Percentiles rank a stretch among this genome's conserved stretches.
These are phyloP conservation scores for Alternaria tenuissima DNA, from an alignment of 2,329 filamentous ascomycete genomes.

Conservation along the genomic window DNA sequence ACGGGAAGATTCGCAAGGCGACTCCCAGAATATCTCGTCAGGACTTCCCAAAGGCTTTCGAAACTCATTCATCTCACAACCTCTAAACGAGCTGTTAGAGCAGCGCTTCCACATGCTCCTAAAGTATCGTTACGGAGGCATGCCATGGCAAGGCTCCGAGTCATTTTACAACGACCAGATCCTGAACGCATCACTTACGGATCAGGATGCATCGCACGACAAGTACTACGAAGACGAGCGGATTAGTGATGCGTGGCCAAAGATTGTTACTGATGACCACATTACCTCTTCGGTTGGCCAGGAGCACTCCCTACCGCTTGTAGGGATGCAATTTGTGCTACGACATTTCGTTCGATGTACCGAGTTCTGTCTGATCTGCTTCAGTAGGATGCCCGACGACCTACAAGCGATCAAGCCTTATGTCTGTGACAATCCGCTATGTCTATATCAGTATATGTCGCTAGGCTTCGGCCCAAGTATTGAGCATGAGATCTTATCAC, in stretches of 20 bases:
- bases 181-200: conserved; percentile 36
- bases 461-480: conserved; percentile 86
- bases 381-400: conserved; percentile 69
- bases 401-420: conserved; percentile 76
- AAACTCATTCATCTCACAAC: conserved; percentile 74
- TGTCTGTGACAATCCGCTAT: conserved; percentile 78
- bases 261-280: conserved; percentile 61
- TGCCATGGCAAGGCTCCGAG: conserved; percentile 76
- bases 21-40: conserved; percentile 26
- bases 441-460: conserved; percentile 86
- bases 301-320: conserved; percentile 63
- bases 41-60: conserved; percentile 52
- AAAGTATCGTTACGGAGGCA: conserved; percentile 62
- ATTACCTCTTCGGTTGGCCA: conserved; percentile 46
- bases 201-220: conserved; percentile 47
- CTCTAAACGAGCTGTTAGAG: conserved; percentile 73
- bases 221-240: conserved; percentile 50
- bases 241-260: conserved; percentile 51
- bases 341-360: conserved; percentile 82
- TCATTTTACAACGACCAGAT: conserved; percentile 61
- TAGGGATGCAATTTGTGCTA: conserved; percentile 77
- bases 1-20: conserved; percentile 28
- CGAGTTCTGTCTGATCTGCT: conserved; percentile 87
- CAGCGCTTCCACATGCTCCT: conserved; percentile 70
- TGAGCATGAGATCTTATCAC: conserved; percentile 81